phyloP scores from a whole-genome alignment of 106 monocot species.

The Dendrobium officinale region DNA sequence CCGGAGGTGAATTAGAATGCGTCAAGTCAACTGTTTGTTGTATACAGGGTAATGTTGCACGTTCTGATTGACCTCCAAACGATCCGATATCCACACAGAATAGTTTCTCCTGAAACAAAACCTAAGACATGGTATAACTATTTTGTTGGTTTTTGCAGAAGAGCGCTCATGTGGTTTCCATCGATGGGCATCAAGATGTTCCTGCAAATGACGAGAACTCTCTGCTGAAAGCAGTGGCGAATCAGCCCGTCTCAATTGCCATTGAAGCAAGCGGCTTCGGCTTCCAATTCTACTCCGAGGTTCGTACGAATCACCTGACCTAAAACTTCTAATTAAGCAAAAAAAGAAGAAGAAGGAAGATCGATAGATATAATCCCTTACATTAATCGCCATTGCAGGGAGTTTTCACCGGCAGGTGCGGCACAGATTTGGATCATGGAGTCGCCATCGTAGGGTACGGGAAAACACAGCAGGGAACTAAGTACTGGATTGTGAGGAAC shows the following conservation, averaged over 20 bases:
- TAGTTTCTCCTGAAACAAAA: too few relatives aligned
- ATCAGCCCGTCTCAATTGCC: conserved; percentile 44
- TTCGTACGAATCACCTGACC: too few relatives aligned
- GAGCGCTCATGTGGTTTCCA: conserved; percentile 5
- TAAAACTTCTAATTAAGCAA: too few relatives aligned
- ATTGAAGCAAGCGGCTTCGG: conserved; percentile 30
- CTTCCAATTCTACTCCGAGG: conserved; percentile 53
- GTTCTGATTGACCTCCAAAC: too few relatives aligned
- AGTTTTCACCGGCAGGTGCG: conserved; percentile 38
- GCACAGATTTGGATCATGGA: conserved; percentile 48
- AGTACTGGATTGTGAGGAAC: conserved; percentile 69
- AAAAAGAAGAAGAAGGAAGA: too few relatives aligned
- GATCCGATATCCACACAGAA: too few relatives aligned
- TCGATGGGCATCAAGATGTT: conserved; percentile 12
- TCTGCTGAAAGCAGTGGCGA: conserved; percentile 24
- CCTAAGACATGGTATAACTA: too few relatives aligned
- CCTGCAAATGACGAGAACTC: conserved; percentile 17
- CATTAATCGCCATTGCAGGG: conserved; percentile 12
- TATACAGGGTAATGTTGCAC: too few relatives aligned
- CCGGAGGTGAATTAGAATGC: too few relatives aligned
- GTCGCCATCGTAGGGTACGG: conserved; percentile 43
- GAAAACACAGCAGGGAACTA: conserved; percentile 22
- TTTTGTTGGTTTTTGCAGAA: background rate
- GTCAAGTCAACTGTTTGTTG: too few relatives aligned
- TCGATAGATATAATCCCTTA: too few relatives aligned